A percentile compares a stretch with the other conserved stretches of the same genome.
Evolutionary conservation across 768 basidiomycete species (phyloP).

Genomic region (Rickenella mellea): DNA sequence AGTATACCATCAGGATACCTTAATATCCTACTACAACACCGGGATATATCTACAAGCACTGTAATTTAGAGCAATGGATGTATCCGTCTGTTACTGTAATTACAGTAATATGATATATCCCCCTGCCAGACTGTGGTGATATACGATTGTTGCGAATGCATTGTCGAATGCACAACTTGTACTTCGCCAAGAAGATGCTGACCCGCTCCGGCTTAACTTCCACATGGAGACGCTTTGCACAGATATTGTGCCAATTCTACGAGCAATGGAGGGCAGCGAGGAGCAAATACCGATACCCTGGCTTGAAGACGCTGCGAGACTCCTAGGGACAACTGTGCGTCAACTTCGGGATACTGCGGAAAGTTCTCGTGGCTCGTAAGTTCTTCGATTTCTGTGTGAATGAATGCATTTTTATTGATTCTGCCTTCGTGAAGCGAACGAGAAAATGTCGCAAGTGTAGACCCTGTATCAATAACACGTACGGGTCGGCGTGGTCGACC

Average conservation of each 20-base stretch:
- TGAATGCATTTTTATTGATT: conserved; percentile 1
- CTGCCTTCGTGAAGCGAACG: background rate
- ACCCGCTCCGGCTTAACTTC: conserved; percentile 9
- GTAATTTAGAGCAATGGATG: too few species aligned
- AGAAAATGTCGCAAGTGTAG: conserved; percentile 5
- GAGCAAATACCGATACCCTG: conserved; percentile 2
- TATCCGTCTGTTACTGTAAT: too few species aligned
- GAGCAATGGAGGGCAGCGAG: conserved; percentile 6
- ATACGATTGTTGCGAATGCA: conserved; percentile 5
- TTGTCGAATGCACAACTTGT: conserved; percentile 4
- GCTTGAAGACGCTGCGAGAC: conserved; percentile 3
- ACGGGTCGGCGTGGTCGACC: conserved; percentile 8
- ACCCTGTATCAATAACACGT: conserved; percentile 5
- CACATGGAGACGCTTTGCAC: conserved; percentile 10
- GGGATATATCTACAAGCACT: too few species aligned
- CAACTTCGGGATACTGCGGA: conserved; percentile 1
- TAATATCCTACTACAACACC: too few species aligned
- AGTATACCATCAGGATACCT: too few species aligned
- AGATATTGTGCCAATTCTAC: conserved; percentile 6
- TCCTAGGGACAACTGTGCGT: conserved; percentile 4
- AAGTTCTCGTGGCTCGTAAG: too few species aligned
- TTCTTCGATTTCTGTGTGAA: background rate
- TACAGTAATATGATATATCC: too few species aligned
- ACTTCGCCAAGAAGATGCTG: conserved; percentile 8
- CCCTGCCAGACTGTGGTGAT: too few species aligned